Conservation (phyloP, 2,329 filamentous ascomycete genomes). For the Paecilomyces dactylethromorphus region DNA sequence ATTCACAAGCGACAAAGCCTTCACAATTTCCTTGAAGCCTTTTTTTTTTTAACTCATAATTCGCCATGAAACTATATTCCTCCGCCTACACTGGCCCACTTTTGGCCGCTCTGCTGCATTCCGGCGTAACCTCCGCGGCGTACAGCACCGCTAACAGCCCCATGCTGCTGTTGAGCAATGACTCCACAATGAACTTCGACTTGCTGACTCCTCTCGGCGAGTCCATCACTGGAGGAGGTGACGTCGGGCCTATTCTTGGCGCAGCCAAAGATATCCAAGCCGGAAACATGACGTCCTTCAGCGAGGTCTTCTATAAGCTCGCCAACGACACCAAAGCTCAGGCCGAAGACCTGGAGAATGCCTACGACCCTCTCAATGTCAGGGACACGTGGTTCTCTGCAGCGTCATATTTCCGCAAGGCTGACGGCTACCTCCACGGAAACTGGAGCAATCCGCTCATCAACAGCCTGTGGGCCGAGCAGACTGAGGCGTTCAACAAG, state of each 20-base stretch:
- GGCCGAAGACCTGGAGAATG: not conserved
- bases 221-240: not conserved
- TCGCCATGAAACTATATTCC: not conserved
- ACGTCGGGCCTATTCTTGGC: not conserved
- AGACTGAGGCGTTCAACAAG: constrained; percentile 31
- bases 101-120: not conserved
- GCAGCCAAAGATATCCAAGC: not conserved
- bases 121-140: not conserved
- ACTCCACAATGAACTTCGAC: not conserved
- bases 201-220: not conserved
- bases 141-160: not conserved
- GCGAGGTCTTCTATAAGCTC: not conserved
- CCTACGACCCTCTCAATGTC: constrained; percentile 1
- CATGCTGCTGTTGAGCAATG: not conserved
- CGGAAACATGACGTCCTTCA: not conserved
- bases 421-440: constrained; percentile 38
- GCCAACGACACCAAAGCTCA: not conserved
- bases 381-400: constrained; percentile 32
- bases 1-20: too few relatives aligned
- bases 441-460: constrained; percentile 38
- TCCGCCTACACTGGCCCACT: not conserved
- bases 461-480: constrained; percentile 29
- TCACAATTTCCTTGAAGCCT: too few relatives aligned
- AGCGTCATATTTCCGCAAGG: constrained; percentile 36
- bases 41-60: not conserved